Base-by-base conservation (phyloP, 2,329 filamentous ascomycete genomes). In the Pyricularia pennisetigena region DNA sequence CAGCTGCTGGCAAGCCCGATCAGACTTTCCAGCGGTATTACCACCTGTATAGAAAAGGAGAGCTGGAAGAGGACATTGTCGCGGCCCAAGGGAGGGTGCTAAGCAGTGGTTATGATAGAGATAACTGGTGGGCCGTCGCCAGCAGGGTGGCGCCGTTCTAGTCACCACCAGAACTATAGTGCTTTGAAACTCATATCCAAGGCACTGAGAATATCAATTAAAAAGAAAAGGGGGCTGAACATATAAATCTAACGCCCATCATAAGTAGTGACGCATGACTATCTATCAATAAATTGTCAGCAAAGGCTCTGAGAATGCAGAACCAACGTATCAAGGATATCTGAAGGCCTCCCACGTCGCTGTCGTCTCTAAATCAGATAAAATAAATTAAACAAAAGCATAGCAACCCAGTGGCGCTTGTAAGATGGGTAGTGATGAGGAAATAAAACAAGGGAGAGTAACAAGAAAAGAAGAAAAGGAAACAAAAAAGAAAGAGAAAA, bases 81-180 rank as follows among this genome's bases (percentile, higher is more conserved):
- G 83, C 85, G 20, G 94, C 90, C 24, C 93, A 93, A 23, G 95
- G 94, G 8, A 80, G 79, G 65, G 87, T 97, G 16, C 74, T 95
- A 28, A 89, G 92, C 72, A 88, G 87, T 69, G 95, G 95, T 41
- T 99, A 98, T 79, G 95, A 99, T 76, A 94, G 89, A 81, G 95
- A 98, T 76, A 99, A 99, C 80, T 98, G 95, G 95, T 99, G 94
- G 94, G 93, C 89, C 68, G 89, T 97, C 69, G 77, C 78, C 65
- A 71, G 69, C 71, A 73, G 64, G 6, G 26, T 10, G 23, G 35
- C 14, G 7, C 9, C 30, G n/a, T 24, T 32, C 64, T 65, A 65
- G 64, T 1, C 63, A 10, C 28, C 35, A 2, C 62, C 1, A n/a
- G 12, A 9, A 30, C 4, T 29, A 6, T 16, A 9, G 16, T 8